Conservation (phyloP, 2,329 filamentous ascomycete genomes). For the Pezicula neosporulosa region DNA sequence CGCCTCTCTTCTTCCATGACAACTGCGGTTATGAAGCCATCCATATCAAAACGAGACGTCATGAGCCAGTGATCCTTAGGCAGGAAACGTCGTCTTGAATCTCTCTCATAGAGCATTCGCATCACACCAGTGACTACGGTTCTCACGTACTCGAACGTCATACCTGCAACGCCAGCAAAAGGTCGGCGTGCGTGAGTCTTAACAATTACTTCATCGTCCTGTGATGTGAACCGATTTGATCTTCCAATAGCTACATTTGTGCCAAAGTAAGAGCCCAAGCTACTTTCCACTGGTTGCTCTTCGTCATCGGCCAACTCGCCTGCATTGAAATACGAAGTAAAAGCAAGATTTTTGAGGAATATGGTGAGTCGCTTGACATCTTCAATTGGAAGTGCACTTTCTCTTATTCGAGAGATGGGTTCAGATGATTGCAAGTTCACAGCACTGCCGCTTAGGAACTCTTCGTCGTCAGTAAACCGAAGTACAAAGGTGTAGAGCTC, state of each 20-base stretch:
- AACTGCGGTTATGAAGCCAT: constrained; percentile 79
- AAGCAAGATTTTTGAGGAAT: constrained; percentile 89
- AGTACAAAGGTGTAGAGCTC: constrained; percentile 93
- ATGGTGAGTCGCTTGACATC: constrained; percentile 73
- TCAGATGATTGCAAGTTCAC: constrained; percentile 33
- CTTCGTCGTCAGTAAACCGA: constrained; percentile 92
- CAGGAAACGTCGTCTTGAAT: constrained; percentile 83
- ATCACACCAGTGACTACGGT: constrained; percentile 76
- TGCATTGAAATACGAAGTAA: constrained; percentile 82
- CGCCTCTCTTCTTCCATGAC: constrained; percentile 84
- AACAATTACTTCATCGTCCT: constrained; percentile 7
- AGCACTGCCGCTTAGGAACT: constrained; percentile 70
- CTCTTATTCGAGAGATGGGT: constrained; percentile 46
- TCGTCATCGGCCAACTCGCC: constrained; percentile 55
- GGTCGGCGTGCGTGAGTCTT: constrained; percentile 32
- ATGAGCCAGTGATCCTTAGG: constrained; percentile 90
- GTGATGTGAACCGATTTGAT: constrained; percentile 13
- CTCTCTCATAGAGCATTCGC: constrained; percentile 87
- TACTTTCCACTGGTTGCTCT: constrained; percentile 30
- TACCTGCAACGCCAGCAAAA: constrained; percentile 61
- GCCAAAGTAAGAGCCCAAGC: constrained; percentile 43
- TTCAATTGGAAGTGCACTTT: constrained; percentile 64
- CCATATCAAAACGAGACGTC: constrained; percentile 84
- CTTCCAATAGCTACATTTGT: constrained; percentile 14
- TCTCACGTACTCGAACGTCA: constrained; percentile 76